Percentiles rank a stretch among this genome's conserved stretches.
phyloP scores from a whole-genome alignment of 805 yeast species.

The Metschnikowia colocasiae region DNA sequence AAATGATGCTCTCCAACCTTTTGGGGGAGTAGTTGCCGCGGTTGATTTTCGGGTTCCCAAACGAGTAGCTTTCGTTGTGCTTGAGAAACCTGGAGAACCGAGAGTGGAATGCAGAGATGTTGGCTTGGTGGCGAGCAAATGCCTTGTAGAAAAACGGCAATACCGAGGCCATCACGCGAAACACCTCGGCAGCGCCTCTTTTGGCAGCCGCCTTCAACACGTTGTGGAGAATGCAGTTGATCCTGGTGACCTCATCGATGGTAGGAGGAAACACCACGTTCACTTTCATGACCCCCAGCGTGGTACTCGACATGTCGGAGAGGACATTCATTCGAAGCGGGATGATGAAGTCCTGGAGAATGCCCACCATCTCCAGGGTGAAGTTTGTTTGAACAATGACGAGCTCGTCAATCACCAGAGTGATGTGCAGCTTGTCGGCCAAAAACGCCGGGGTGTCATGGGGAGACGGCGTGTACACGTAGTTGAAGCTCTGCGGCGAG shows the following conservation, averaged over 20 bases:
- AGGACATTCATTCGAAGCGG: slow-evolving; percentile 72
- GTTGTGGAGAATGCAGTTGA: slow-evolving; percentile 80
- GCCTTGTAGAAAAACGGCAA: slow-evolving; percentile 92
- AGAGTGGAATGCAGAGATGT: slow-evolving; percentile 62
- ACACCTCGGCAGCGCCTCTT: slow-evolving; percentile 69
- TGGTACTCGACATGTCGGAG: slow-evolving; percentile 37
- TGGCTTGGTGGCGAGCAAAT: slow-evolving; percentile 91
- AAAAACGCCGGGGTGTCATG: neutral
- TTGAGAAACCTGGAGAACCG: slow-evolving; percentile 42
- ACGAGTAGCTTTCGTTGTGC: slow-evolving; percentile 28
- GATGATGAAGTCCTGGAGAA: slow-evolving; percentile 73
- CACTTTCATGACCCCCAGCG: slow-evolving; percentile 58
- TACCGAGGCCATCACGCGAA: slow-evolving; percentile 76
- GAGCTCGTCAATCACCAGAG: slow-evolving; percentile 53
- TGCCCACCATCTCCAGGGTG: slow-evolving; percentile 66
- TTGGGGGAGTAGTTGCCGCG: slow-evolving; percentile 25
- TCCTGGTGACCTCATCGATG: slow-evolving; percentile 86
- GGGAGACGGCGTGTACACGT: slow-evolving; percentile 61
- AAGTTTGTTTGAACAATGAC: slow-evolving; percentile 68
- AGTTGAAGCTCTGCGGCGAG: slow-evolving; percentile 83
- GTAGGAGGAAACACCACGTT: slow-evolving; percentile 91
- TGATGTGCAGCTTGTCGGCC: slow-evolving; percentile 9
- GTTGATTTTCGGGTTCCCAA: slow-evolving; percentile 30
- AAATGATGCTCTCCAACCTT: slow-evolving; percentile 46
- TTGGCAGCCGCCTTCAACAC: slow-evolving; percentile 64